phyloP scores from a whole-genome alignment of 23 red algal genomes.

The Gracilaria domingensis region DNA sequence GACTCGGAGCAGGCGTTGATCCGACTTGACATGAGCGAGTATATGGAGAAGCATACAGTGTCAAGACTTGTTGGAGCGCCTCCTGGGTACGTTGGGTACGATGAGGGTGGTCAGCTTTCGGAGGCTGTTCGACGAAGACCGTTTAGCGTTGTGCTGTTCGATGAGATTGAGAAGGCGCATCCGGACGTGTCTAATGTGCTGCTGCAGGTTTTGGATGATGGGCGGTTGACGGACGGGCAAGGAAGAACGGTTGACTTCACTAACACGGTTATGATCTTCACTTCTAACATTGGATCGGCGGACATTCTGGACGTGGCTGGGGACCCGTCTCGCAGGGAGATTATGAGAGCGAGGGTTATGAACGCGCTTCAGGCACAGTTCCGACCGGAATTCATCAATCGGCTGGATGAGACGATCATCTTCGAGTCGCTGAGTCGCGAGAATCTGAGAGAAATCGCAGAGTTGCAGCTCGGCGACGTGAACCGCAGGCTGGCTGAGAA shows the following conservation, averaged over 20 bases:
- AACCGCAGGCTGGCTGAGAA: conserved; percentile 85
- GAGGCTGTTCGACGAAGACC: conserved; percentile 96
- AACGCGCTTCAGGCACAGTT: conserved; percentile 90
- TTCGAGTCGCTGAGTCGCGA: conserved; percentile 86
- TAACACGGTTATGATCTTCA: conserved; percentile 96
- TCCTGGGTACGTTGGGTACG: conserved; percentile 98
- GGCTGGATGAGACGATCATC: conserved; percentile 98
- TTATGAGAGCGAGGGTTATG: conserved; percentile 90
- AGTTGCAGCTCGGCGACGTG: conserved; percentile 88
- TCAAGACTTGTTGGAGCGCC: conserved; percentile 95
- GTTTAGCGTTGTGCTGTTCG: conserved; percentile 97
- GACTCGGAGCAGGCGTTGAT: conserved; percentile 92
- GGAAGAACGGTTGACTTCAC: conserved; percentile 97
- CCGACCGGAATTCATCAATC: conserved; percentile 99
- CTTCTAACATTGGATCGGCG: conserved; percentile 95
- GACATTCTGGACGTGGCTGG: conserved; percentile 85
- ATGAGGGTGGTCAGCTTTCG: conserved; percentile 96
- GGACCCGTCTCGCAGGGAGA: conserved; percentile 61
- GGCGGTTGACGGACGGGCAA: conserved; percentile 97
- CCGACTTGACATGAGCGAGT: conserved; percentile 98
- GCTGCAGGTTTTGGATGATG: conserved; percentile 97
- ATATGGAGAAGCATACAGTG: conserved; percentile 93
- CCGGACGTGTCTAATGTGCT: conserved; percentile 99
- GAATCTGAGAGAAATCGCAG: conserved; percentile 85
- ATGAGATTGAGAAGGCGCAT: conserved; percentile 99